Conservation (phyloP, 805 yeast species). For the Metschnikowia lochheadii region DNA sequence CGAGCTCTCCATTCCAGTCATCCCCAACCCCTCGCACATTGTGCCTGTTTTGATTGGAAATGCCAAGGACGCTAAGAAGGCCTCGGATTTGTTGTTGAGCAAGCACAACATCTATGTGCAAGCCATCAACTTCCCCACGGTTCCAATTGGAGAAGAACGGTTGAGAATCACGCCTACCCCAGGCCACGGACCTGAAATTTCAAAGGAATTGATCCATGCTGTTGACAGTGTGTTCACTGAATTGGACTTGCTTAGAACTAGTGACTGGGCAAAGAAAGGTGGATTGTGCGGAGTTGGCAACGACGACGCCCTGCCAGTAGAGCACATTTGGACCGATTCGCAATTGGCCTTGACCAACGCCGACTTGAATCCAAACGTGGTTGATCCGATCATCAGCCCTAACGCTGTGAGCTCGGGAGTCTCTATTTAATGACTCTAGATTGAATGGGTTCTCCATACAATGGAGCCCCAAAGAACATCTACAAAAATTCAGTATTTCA, state of each 20-base stretch:
- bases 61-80: conserved; percentile 86
- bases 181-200: conserved; percentile 76
- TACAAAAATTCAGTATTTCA: not conserved
- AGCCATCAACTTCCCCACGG: conserved; percentile 98
- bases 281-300: conserved; percentile 92
- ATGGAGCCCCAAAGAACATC: too few species aligned
- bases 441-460: too few species aligned
- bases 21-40: conserved; percentile 96
- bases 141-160: conserved; percentile 92
- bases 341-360: conserved; percentile 62
- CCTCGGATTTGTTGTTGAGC: conserved; percentile 83
- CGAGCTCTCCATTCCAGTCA: conserved; percentile 81
- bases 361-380: conserved; percentile 64
- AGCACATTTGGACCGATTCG: conserved; percentile 84
- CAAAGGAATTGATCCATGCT: conserved; percentile 73
- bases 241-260: conserved; percentile 66
- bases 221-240: conserved; percentile 77
- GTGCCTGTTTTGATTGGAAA: conserved; percentile 94
- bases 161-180: conserved; percentile 99
- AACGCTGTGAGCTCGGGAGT: conserved; percentile 73
- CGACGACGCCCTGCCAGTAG: conserved; percentile 37
- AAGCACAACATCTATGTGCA: conserved; percentile 90
- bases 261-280: conserved; percentile 75
- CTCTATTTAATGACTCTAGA: conserved; percentile 2
- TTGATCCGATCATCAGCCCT: conserved; percentile 58